Percentiles rank a stretch among this genome's conserved stretches.
Evolutionary conservation across 192 early-diverging fungal genomes (phyloP).

Genomic region (Umbelopsis vinacea): DNA sequence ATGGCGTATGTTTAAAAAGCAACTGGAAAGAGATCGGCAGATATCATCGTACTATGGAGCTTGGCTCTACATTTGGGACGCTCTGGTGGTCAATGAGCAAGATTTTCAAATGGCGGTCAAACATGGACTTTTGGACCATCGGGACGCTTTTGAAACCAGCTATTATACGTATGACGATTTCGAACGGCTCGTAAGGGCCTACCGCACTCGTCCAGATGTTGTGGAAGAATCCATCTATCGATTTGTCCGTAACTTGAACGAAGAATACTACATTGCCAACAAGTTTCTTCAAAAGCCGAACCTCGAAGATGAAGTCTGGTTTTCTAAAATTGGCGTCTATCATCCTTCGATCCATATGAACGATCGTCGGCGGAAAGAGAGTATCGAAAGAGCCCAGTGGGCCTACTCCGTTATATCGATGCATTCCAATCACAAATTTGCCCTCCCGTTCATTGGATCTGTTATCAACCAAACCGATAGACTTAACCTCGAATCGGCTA

Average conservation of each 20-base stretch:
- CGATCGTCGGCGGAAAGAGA: not conserved
- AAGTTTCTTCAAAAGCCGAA: not conserved
- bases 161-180: not conserved
- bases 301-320: not conserved
- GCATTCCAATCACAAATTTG: too few species aligned
- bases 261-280: not conserved
- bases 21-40: not conserved
- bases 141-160: not conserved
- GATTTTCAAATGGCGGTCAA: not conserved
- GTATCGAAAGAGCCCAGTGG: not conserved
- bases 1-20: not conserved
- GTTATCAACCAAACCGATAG: too few species aligned
- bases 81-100: not conserved
- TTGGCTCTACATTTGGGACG: not conserved
- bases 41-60: not conserved
- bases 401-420: too few species aligned
- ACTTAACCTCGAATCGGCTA: too few species aligned
- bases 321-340: not conserved
- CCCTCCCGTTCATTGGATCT: too few species aligned
- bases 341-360: not conserved
- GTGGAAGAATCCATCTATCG: not conserved
- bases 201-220: not conserved
- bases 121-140: not conserved
- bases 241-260: not conserved
- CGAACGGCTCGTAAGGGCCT: not conserved